Conservation (phyloP, 805 yeast species). For the Metschnikowia lunata region DNA sequence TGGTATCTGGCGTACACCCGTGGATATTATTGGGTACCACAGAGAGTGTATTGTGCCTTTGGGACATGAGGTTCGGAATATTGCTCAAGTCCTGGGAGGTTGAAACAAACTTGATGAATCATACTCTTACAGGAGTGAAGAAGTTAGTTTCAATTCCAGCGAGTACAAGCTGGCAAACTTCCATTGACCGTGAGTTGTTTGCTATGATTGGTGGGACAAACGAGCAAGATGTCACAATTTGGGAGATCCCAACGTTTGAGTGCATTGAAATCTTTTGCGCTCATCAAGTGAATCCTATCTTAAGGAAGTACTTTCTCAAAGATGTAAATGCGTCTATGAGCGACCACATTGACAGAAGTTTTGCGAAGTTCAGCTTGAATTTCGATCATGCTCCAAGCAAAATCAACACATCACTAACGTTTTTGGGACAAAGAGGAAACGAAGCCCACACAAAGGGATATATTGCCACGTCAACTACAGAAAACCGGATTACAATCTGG, state of each 20-base stretch:
- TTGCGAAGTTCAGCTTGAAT: conserved; percentile 18
- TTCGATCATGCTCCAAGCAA: conserved; percentile 11
- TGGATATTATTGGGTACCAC: conserved; percentile 78
- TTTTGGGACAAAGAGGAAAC: background rate
- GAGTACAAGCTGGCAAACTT: background rate
- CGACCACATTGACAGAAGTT: conserved; percentile 16
- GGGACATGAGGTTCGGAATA: conserved; percentile 74
- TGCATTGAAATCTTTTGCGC: conserved; percentile 42
- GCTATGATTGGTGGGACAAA: conserved; percentile 67
- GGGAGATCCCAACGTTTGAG: conserved; percentile 67
- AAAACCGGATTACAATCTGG: conserved; percentile 28
- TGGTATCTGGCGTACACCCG: conserved; percentile 46
- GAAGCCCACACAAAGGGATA: conserved; percentile 9
- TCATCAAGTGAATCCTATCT: conserved; percentile 16
- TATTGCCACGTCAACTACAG: conserved; percentile 25
- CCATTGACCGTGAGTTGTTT: conserved; percentile 17
- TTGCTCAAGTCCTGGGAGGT: conserved; percentile 61
- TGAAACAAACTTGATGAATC: conserved; percentile 28
- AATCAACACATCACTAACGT: conserved; percentile 8
- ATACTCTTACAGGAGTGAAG: conserved; percentile 39
- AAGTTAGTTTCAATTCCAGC: conserved; percentile 27
- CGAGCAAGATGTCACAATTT: conserved; percentile 56
- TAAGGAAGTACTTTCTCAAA: conserved; percentile 22
- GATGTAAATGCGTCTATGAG: conserved; percentile 19
- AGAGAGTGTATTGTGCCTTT: conserved; percentile 67